Percentiles rank a stretch among this genome's conserved stretches.
Conservation (phyloP, 306 rosid genomes). For the Trifolium repens region DNA sequence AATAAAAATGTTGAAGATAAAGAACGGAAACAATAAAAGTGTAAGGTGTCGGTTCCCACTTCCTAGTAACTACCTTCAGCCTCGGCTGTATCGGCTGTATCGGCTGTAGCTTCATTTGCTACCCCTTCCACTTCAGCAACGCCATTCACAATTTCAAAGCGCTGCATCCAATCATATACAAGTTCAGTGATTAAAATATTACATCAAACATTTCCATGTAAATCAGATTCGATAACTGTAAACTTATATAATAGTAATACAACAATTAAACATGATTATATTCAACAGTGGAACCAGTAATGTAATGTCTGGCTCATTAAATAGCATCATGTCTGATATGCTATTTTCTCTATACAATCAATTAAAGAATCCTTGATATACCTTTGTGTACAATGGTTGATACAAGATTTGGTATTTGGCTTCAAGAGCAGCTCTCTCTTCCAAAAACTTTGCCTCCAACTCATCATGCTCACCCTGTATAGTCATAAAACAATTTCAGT, state of each 20-base stretch:
- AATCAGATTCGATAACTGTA: neutral
- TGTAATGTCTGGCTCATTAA: neutral
- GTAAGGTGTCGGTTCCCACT: neutral
- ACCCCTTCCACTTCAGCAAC: constrained; percentile 68
- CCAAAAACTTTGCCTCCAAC: constrained; percentile 72
- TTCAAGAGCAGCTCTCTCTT: constrained; percentile 85
- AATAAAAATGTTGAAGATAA: neutral
- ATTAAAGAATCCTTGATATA: constrained; percentile 32
- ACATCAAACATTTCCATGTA: constrained; percentile 1
- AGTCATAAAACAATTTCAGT: neutral
- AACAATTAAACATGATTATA: neutral
- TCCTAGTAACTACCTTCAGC: constrained; percentile 50
- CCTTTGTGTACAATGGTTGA: constrained; percentile 80
- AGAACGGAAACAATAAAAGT: neutral
- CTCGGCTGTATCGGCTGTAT: constrained; percentile 55
- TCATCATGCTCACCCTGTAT: constrained; percentile 79
- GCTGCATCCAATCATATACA: constrained; percentile 46
- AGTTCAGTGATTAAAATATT: neutral
- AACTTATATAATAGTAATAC: neutral
- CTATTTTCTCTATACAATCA: neutral
- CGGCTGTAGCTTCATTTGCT: constrained; percentile 43
- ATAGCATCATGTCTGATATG: neutral
- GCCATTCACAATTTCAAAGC: constrained; percentile 74
- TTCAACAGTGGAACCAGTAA: neutral
- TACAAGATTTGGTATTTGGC: constrained; percentile 83